phyloP scores from a whole-genome alignment of 345 rosid genomes.

The Lepidium africanum region DNA sequence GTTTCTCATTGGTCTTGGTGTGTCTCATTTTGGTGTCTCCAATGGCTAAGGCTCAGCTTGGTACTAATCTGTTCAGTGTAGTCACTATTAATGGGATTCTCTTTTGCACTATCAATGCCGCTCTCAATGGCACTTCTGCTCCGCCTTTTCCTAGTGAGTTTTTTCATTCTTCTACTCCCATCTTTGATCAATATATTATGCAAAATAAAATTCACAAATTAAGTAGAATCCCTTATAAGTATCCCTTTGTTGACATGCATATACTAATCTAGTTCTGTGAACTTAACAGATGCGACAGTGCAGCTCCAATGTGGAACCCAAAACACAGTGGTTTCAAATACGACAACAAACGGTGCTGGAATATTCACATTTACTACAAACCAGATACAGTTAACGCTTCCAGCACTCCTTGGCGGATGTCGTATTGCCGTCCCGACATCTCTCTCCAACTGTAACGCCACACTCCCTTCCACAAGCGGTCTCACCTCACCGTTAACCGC shows the following conservation, averaged over 20 bases:
- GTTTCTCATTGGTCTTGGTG: slow-evolving; percentile 11
- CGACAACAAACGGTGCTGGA: slow-evolving; percentile 35
- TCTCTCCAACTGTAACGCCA: slow-evolving; percentile 37
- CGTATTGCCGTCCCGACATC: slow-evolving; percentile 36
- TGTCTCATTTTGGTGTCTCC: slow-evolving; percentile 22
- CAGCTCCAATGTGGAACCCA: slow-evolving; percentile 31
- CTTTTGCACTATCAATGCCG: slow-evolving; percentile 37
- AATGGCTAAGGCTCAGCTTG: slow-evolving; percentile 40
- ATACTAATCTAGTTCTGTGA: neutral
- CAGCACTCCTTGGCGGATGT: slow-evolving; percentile 34
- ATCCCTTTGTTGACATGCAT: neutral
- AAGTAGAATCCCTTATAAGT: neutral
- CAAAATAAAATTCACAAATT: neutral
- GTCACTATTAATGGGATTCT: slow-evolving; percentile 35
- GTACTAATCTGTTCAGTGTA: slow-evolving; percentile 30
- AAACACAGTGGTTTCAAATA: slow-evolving; percentile 15
- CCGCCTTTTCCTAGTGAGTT: slow-evolving; percentile 19
- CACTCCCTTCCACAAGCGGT: slow-evolving; percentile 25
- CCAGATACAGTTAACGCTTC: slow-evolving; percentile 9
- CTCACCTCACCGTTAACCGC: slow-evolving; percentile 32
- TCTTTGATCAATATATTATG: neutral
- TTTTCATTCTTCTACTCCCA: neutral
- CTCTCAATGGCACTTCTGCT: slow-evolving; percentile 16
- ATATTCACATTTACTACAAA: slow-evolving; percentile 27
- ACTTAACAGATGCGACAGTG: slow-evolving; percentile 36